Evolutionary conservation across 2,329 filamentous ascomycete species (phyloP).

Genomic region (Penicillium expansum): DNA sequence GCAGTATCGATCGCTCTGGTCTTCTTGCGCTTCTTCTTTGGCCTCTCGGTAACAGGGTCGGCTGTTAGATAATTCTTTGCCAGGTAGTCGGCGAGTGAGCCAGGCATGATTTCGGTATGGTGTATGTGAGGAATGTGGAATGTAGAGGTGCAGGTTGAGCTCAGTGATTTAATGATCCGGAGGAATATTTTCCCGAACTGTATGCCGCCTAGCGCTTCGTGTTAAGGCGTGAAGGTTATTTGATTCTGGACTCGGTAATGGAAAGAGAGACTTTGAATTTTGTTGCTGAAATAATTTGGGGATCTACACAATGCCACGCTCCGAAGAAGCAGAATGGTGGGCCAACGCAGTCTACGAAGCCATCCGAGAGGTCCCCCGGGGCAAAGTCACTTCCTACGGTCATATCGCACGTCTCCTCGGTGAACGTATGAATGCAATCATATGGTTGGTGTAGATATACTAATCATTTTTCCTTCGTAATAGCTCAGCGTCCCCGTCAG

Average conservation of each 20-base stretch:
- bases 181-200: slow-evolving; percentile 24
- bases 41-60: slow-evolving; percentile 49
- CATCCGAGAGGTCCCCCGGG: slow-evolving; percentile 78
- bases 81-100: slow-evolving; percentile 73
- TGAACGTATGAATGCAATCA: slow-evolving; percentile 50
- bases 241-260: background rate
- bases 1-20: slow-evolving; percentile 49
- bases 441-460: background rate
- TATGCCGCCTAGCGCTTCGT: slow-evolving; percentile 10
- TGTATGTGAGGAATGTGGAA: background rate
- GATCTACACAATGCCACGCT: slow-evolving; percentile 40
- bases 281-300: background rate
- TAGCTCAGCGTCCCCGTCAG: slow-evolving; percentile 73
- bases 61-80: slow-evolving; percentile 85
- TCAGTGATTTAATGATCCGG: slow-evolving; percentile 20
- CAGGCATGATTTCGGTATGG: slow-evolving; percentile 16
- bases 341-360: slow-evolving; percentile 71
- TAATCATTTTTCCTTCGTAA: background rate
- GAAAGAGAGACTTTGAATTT: background rate
- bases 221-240: background rate
- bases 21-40: slow-evolving; percentile 58
- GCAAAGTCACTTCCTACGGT: slow-evolving; percentile 84
- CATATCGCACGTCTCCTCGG: slow-evolving; percentile 63
- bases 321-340: slow-evolving; percentile 51
- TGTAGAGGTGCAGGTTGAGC: slow-evolving; percentile 5